Conservation (phyloP, 2,329 filamentous ascomycete genomes). For the Orbilia oligospora region DNA sequence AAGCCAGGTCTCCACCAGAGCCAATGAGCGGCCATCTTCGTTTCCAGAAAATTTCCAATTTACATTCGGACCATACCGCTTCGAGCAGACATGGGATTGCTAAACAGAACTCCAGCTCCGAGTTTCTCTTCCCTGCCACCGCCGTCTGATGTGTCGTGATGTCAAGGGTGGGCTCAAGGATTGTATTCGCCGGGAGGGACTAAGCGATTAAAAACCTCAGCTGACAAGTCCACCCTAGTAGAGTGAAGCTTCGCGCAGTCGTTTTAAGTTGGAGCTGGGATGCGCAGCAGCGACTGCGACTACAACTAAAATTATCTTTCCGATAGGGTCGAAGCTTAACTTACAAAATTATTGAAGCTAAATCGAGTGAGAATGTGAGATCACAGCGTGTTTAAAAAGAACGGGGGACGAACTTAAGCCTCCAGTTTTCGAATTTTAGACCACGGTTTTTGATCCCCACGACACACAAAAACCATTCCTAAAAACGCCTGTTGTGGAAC, state of each 20-base stretch:
- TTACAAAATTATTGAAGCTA: neutral
- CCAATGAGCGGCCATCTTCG: constrained; percentile 18
- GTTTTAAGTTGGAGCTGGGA: no score
- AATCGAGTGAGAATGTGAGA: neutral
- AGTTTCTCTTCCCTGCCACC: constrained; percentile 19
- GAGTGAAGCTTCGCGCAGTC: constrained; percentile 8
- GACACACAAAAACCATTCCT: neutral
- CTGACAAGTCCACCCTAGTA: constrained; percentile 5
- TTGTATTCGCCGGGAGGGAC: constrained; percentile 26
- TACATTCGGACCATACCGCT: constrained; percentile 25
- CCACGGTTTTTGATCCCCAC: neutral
- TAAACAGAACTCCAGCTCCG: constrained; percentile 42
- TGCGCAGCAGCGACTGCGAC: constrained; percentile 26
- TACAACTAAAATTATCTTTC: constrained; percentile 27
- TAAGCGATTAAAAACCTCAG: constrained; percentile 26
- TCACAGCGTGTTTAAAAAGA: constrained; percentile 32
- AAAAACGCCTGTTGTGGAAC: constrained; percentile 30
- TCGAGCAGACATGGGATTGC: constrained; percentile 16
- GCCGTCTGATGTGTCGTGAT: constrained; percentile 28
- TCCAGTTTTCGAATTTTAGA: neutral
- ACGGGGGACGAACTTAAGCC: neutral
- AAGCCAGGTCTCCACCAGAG: neutral
- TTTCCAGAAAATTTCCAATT: constrained; percentile 13
- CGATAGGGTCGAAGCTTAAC: constrained; percentile 8
- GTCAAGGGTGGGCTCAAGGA: constrained; percentile 16